Evolutionary conservation across 2,329 filamentous ascomycete species (phyloP), one percentile per base, ranked within the genome.

Genomic region (Aspergillus intermedius): DNA sequence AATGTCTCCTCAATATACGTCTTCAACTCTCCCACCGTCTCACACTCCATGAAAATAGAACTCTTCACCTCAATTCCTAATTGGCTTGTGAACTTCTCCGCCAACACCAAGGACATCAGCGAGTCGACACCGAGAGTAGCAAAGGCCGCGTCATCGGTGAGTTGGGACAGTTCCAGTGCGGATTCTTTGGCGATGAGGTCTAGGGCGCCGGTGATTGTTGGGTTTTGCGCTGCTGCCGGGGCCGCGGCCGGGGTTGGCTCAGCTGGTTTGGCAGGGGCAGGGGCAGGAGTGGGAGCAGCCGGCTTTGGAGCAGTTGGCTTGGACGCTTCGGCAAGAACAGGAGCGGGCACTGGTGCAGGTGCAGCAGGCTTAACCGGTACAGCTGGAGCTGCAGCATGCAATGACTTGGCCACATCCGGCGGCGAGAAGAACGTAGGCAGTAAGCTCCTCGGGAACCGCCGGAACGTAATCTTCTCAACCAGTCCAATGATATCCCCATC

Each of bases 81-180:
- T 42, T 69, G 56, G 2, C 50, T 51, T 1, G 60, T 48, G 43
- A 71, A 63, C 46, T 65, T 67, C 21, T 62, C 61, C 0, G 62
- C 49, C 10, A 72, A 59, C 3, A 66, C 64, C 2, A 72, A 54
- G 4, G 57, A 61, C 60, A 72, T 59, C 7, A 72, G 55, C 15
- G 60, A 65, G 49, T 72, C 69, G 25, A 73, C 54, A 3, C 67
- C 68, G 3, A 70, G 44, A 19, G 62, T 53, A 1, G 54, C 54
- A 40, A 69, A 65, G 6, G 32, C 50, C 10, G 54, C 53, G 19
- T 64, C 58, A 17, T 60, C 51, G 1, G 49, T 50, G 21, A 68
- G 37, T 0, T 62, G 59, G 4, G 42, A 40, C 7, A 61, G 9
- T 0, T 59, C 54, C 0, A 68, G 45, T 2, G 49, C 62, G 1